Evolutionary conservation across 305 asterid genomes (phyloP), one percentile per base, ranked within the genome.

Genomic region (Solanum hybrid): DNA sequence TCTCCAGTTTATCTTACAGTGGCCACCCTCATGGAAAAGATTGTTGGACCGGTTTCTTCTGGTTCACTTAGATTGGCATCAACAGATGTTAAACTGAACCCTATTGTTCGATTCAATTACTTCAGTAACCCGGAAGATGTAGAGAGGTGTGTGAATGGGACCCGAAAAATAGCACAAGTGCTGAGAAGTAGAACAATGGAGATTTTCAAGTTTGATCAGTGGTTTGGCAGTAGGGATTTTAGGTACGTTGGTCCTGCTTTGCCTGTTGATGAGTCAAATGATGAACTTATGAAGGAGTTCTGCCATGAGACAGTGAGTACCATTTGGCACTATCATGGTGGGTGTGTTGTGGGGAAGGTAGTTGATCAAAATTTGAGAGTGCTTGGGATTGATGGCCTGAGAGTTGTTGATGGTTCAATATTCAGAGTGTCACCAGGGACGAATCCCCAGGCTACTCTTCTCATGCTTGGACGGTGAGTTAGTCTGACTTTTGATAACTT

Each of bases 271-370:
- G 90, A 85, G 88, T 88, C 94, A 5, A 89, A 88, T 69, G 97
- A 95, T 69, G 90, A 29, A 75, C 88, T 89, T 87, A 90, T 96
- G 96, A 94, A 90, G 34, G 96, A 94, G 87, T 97, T 96, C 92
- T 97, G 97, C 86, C 93, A 97, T 82, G 90, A 92, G 26, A 96
- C 99, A 0, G 99, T 96, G 84, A 97, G 92, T 91, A 97, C 99
- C 20, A 97, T 96, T 75, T 97, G 99, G 99, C 99, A 97, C 89
- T 97, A 95, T 80, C 99, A 97, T 56, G 99, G 99, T 1, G 99
- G 99, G 4, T 96, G 99, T 91, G 92, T 96, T 7, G 94, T 92
- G 35, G 98, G 98, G 60, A 96, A 90, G 89, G 99, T 97, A 10
- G 98, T 96, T 9, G 98, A 96, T 91, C 85, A 89, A 29, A 90